Evolutionary conservation across 352 stramenopile genomes (phyloP).

Genomic region (Pythium aphanidermatum): DNA sequence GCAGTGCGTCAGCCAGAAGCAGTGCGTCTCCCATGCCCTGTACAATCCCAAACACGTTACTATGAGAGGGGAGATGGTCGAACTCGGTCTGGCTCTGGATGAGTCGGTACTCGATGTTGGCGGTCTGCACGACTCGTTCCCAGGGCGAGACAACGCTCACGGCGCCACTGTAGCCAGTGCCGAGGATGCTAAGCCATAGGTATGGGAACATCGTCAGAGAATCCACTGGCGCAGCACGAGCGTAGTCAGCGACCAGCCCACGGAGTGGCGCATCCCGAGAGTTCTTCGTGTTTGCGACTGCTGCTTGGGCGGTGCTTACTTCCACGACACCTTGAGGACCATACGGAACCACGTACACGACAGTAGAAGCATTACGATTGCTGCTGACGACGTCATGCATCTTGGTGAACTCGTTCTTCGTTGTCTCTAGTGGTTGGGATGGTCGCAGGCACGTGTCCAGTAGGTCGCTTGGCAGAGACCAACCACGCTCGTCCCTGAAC

Average conservation of each 20-base stretch:
- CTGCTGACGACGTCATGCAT: conserved; percentile 27
- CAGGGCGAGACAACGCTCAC: conserved; percentile 17
- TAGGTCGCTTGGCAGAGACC: conserved; percentile 24
- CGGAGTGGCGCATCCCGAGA: background rate
- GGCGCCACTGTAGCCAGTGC: conserved; percentile 28
- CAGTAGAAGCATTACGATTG: conserved; percentile 6
- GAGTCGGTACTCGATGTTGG: conserved; percentile 32
- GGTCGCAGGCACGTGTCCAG: conserved; percentile 35
- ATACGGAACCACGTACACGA: conserved; percentile 50
- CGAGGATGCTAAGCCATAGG: conserved; percentile 51
- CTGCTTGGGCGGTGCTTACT: background rate
- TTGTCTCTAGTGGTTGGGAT: conserved; percentile 8
- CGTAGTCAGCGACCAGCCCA: conserved; percentile 12
- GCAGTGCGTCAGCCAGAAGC: conserved; percentile 28
- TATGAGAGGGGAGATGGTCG: conserved; percentile 18
- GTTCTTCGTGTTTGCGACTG: background rate
- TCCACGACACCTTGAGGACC: conserved; percentile 7
- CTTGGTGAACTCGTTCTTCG: conserved; percentile 14
- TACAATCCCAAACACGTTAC: conserved; percentile 27
- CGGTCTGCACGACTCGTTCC: conserved; percentile 1
- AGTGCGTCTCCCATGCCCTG: conserved; percentile 17
- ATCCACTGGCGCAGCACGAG: conserved; percentile 37
- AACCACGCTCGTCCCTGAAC: conserved; percentile 20
- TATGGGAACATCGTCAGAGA: conserved; percentile 52
- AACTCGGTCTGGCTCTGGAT: conserved; percentile 35